Evolutionary conservation across 225 moss, liverwort and hornwort genomes (phyloP).

Genomic region (Anthoceros angustus): DNA sequence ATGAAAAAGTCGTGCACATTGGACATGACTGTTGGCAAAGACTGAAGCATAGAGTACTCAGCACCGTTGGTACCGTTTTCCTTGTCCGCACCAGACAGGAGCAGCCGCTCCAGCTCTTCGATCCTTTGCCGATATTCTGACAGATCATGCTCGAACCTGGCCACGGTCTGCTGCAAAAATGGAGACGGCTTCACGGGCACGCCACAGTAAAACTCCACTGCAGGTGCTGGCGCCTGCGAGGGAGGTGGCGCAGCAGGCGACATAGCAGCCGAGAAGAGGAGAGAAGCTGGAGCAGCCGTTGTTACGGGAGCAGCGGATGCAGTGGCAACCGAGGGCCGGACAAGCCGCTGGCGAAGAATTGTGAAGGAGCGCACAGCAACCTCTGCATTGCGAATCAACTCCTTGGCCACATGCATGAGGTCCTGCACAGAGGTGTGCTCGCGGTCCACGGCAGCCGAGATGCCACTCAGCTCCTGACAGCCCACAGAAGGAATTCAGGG

Average conservation of each 20-base stretch:
- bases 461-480: slow-evolving; percentile 62
- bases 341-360: slow-evolving; percentile 48
- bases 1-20: slow-evolving; percentile 97
- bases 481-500: background rate
- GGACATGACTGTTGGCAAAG: slow-evolving; percentile 90
- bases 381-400: slow-evolving; percentile 71
- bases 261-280: slow-evolving; percentile 23
- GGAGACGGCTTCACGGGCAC: slow-evolving; percentile 62
- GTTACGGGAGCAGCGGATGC: slow-evolving; percentile 17
- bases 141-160: slow-evolving; percentile 64
- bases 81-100: slow-evolving; percentile 43
- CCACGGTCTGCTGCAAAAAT: slow-evolving; percentile 69
- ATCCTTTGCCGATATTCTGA: slow-evolving; percentile 74
- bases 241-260: slow-evolving; percentile 12
- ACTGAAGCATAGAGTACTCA: slow-evolving; percentile 66
- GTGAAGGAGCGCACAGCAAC: slow-evolving; percentile 85
- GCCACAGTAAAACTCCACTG: slow-evolving; percentile 74
- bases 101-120: slow-evolving; percentile 87
- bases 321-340: slow-evolving; percentile 19
- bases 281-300: slow-evolving; percentile 42
- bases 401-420: slow-evolving; percentile 44
- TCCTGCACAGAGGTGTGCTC: slow-evolving; percentile 57
- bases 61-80: slow-evolving; percentile 56
- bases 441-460: slow-evolving; percentile 61
- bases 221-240: slow-evolving; percentile 9